A percentile compares a stretch with the other conserved stretches of the same genome.
Evolutionary conservation across 805 yeast species (phyloP).

Genomic region (Ogataea trehalophila): DNA sequence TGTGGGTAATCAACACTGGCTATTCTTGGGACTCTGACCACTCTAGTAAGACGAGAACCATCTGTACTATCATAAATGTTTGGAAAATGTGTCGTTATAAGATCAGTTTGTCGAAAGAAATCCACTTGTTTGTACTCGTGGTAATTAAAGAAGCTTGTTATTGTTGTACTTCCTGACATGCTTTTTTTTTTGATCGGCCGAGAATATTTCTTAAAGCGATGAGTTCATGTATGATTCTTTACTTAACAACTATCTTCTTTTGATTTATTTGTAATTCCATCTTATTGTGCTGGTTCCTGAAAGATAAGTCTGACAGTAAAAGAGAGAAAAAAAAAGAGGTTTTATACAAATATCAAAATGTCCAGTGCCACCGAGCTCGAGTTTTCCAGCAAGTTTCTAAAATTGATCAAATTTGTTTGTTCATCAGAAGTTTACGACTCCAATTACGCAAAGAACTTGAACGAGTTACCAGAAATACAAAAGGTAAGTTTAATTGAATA

Average conservation of each 20-base stretch:
- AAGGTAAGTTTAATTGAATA: constrained; percentile 7
- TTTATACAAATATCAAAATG: constrained; percentile 4
- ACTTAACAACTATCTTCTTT: background rate
- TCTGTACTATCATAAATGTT: constrained; percentile 39
- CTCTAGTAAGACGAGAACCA: constrained; percentile 42
- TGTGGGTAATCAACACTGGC: constrained; percentile 44
- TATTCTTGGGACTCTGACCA: constrained; percentile 61
- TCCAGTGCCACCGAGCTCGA: constrained; percentile 33
- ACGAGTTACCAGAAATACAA: constrained; percentile 3
- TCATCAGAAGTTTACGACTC: constrained; percentile 21
- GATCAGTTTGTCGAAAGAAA: constrained; percentile 33
- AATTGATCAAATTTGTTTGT: constrained; percentile 42
- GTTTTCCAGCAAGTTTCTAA: constrained; percentile 45
- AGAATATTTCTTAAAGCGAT: background rate
- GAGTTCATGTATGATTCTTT: background rate
- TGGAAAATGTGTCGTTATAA: constrained; percentile 66
- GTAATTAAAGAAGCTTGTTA: constrained; percentile 50
- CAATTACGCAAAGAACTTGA: constrained; percentile 7
- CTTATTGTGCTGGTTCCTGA: background rate
- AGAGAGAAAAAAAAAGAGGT: background rate
- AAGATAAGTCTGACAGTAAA: background rate
- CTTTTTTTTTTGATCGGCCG: too few relatives aligned
- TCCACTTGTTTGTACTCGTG: constrained; percentile 44
- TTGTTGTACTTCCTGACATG: background rate
- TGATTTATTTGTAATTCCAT: background rate